Percentiles rank a stretch among this genome's conserved stretches.
These are phyloP conservation scores for Cyclotella choctawhatcheeana DNA, from an alignment of 108 stramenopile genomes.

Conservation along the genomic window DNA sequence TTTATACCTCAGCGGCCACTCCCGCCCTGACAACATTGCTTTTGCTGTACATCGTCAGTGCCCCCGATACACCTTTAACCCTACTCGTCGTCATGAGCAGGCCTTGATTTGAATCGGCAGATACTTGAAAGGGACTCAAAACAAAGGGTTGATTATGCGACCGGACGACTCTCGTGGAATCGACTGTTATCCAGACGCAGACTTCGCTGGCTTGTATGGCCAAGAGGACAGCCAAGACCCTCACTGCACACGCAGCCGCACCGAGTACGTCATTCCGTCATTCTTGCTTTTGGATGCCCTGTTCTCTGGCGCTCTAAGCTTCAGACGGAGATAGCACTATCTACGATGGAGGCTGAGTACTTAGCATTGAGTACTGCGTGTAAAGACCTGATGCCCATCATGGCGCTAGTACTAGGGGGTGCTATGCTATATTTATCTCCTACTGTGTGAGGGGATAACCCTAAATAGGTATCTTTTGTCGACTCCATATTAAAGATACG, in stretches of 20 bases:
- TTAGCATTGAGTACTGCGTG: conserved; percentile 1
- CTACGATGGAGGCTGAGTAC: not conserved
- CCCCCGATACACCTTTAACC: not conserved
- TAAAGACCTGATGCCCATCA: not conserved
- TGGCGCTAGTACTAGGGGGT: not conserved
- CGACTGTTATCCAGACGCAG: conserved; percentile 4
- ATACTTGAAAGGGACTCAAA: not conserved
- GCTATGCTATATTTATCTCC: too few species aligned
- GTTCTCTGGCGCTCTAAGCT: not conserved
- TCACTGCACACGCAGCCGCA: not conserved
- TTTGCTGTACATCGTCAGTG: not conserved
- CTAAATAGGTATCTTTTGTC: too few species aligned
- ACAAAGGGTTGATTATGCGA: not conserved
- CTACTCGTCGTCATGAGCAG: not conserved
- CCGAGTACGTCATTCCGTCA: conserved; percentile 1
- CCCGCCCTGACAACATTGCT: conserved; percentile 2
- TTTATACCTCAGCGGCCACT: not conserved
- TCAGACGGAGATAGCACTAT: not conserved
- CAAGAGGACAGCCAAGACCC: conserved; percentile 2
- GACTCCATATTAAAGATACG: too few species aligned
- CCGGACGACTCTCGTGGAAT: not conserved
- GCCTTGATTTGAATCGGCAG: not conserved
- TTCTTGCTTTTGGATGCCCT: conserved; percentile 2
- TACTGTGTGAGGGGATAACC: too few species aligned
- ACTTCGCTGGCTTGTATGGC: not conserved